A percentile compares a stretch with the other conserved stretches of the same genome.
Evolutionary conservation across 768 basidiomycete genomes (phyloP).

Genomic region (Cubamyces lactineus): DNA sequence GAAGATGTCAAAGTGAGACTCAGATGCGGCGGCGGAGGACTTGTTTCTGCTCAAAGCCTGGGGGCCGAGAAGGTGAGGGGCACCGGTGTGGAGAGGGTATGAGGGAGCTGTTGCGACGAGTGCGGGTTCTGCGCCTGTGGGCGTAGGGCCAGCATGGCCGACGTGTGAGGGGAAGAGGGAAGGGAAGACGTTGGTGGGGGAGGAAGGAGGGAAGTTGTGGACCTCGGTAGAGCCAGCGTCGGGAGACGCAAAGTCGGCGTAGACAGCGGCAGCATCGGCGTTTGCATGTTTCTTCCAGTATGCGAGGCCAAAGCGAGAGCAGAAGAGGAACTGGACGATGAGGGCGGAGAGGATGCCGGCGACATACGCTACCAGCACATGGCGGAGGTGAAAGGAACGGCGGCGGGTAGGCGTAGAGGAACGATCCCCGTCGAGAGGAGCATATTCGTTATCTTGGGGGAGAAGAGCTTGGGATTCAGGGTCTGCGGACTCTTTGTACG

Average conservation of each 20-base stretch:
- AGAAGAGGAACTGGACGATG: constrained; percentile 51
- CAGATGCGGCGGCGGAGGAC: constrained; percentile 12
- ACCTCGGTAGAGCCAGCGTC: constrained; percentile 73
- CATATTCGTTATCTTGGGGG: constrained; percentile 7
- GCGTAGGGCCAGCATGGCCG: constrained; percentile 77
- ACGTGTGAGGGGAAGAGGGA: constrained; percentile 77
- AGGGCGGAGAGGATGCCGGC: constrained; percentile 57
- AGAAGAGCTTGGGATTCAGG: constrained; percentile 22
- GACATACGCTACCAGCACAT: constrained; percentile 30
- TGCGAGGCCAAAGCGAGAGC: constrained; percentile 43
- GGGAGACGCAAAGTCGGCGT: constrained; percentile 55
- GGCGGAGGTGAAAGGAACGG: constrained; percentile 16
- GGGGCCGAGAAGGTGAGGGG: constrained; percentile 60
- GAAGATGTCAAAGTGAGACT: constrained; percentile 62
- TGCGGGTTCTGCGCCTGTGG: constrained; percentile 78
- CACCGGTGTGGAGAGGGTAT: constrained; percentile 79
- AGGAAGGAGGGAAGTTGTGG: constrained; percentile 71
- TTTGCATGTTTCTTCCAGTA: neutral
- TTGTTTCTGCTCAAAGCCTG: constrained; percentile 32
- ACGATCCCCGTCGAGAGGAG: neutral
- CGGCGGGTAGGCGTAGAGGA: constrained; percentile 17
- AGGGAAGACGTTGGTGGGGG: constrained; percentile 73
- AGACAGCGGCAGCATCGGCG: constrained; percentile 16
- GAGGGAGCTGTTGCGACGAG: constrained; percentile 73
- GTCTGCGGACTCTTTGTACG: constrained; percentile 19